These are phyloP conservation scores for Ceratocystis diversiconidia DNA, from an alignment of 2,329 filamentous ascomycete species.

Conservation along the genomic window DNA sequence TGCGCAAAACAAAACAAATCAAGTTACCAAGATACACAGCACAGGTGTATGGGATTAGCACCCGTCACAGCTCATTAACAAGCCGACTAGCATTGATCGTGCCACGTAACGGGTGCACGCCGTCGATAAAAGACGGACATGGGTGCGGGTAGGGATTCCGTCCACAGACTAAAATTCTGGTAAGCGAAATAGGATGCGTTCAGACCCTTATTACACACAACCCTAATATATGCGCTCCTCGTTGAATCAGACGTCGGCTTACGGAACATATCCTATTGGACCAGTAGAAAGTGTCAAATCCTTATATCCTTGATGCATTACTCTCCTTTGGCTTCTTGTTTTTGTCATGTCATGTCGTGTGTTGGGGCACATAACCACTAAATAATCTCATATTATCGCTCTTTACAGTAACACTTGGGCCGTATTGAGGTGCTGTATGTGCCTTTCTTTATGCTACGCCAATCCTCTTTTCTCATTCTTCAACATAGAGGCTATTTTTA, in stretches of 20 bases:
- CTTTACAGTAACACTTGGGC: not conserved
- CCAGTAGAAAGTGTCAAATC: too few species aligned
- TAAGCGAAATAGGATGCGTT: not conserved
- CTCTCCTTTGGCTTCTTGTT: not conserved
- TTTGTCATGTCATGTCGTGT: not conserved
- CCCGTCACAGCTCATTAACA: too few species aligned
- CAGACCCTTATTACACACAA: not conserved
- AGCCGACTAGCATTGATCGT: too few species aligned
- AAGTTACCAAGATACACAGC: not conserved
- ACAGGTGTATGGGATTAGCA: not conserved
- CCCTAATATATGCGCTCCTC: not conserved
- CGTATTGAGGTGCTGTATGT: not conserved
- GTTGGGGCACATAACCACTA: too few species aligned
- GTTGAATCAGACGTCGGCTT: not conserved
- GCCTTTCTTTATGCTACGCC: not conserved
- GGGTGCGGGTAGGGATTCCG: not conserved
- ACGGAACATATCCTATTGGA: not conserved
- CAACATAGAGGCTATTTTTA: not conserved
- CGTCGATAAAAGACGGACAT: not conserved
- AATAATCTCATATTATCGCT: not conserved
- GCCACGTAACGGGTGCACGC: too few species aligned
- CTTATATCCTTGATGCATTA: too few species aligned
- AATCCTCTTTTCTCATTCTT: not conserved
- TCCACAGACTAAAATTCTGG: not conserved
- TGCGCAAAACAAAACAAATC: not conserved